Evolutionary conservation across 1,139 yeast species (phyloP).

Genomic region (Candida neerlandica): DNA sequence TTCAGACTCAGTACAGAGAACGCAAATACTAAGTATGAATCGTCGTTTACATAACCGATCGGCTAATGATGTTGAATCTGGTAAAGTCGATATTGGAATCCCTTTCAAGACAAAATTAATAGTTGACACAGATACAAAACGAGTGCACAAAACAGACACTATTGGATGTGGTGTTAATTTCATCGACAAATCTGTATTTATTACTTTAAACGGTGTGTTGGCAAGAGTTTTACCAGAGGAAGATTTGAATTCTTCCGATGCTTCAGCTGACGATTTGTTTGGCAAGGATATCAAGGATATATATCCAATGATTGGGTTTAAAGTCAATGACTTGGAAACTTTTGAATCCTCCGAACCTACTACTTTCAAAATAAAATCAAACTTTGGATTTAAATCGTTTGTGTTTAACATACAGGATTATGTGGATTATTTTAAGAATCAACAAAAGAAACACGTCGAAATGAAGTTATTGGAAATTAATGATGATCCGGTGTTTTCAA

Average conservation of each 20-base stretch:
- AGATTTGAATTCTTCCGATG: conserved; percentile 30
- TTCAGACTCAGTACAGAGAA: conserved; percentile 33
- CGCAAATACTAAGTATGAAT: conserved; percentile 39
- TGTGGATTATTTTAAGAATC: conserved; percentile 46
- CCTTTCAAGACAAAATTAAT: conserved; percentile 32
- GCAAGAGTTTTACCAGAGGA: conserved; percentile 34
- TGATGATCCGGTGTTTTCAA: conserved; percentile 41
- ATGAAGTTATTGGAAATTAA: conserved; percentile 16
- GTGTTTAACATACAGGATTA: conserved; percentile 72
- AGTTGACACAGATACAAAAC: conserved; percentile 16
- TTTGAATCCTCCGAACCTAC: conserved; percentile 10
- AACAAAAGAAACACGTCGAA: conserved; percentile 27
- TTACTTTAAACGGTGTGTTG: conserved; percentile 78
- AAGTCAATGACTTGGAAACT: conserved; percentile 28
- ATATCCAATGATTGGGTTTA: conserved; percentile 46
- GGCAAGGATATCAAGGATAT: conserved; percentile 23
- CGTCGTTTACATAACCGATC: conserved; percentile 40
- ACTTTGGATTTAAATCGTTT: conserved; percentile 73
- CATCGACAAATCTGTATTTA: conserved; percentile 62
- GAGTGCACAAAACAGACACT: conserved; percentile 49
- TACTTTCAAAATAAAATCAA: conserved; percentile 49
- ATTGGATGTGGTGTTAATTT: conserved; percentile 88
- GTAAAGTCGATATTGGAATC: conserved; percentile 40
- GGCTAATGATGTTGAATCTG: conserved; percentile 31
- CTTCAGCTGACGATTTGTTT: conserved; percentile 33